A percentile compares a stretch with the other conserved stretches of the same genome.
Conservation (phyloP, 2,329 filamentous ascomycete genomes). For the Hortaea werneckii region DNA sequence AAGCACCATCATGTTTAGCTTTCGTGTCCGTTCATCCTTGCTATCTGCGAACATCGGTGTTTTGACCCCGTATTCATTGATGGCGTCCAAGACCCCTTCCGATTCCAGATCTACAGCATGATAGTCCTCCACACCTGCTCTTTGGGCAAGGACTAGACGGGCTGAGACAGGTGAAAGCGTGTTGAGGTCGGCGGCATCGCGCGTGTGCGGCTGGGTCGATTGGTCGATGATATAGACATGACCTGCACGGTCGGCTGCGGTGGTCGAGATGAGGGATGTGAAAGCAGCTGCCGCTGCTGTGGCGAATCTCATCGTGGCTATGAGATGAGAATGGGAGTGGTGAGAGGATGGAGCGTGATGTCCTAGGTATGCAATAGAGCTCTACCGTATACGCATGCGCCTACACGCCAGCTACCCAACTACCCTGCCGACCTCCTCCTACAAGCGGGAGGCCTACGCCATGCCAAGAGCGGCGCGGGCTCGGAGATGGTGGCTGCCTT, state of each 20-base stretch:
- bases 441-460: too few species aligned
- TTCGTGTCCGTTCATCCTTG: neutral
- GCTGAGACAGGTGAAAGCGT: slow-evolving; percentile 34
- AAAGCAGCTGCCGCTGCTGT: slow-evolving; percentile 26
- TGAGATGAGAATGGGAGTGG: neutral
- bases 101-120: slow-evolving; percentile 33
- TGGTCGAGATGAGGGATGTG: slow-evolving; percentile 30
- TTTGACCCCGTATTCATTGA: slow-evolving; percentile 37
- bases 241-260: slow-evolving; percentile 20
- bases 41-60: slow-evolving; percentile 30
- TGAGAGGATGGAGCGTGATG: neutral
- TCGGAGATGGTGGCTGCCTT: too few species aligned
- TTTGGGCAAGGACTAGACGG: slow-evolving; percentile 41
- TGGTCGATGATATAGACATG: slow-evolving; percentile 29
- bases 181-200: slow-evolving; percentile 17
- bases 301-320: slow-evolving; percentile 34
- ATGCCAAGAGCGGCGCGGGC: too few species aligned
- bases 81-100: slow-evolving; percentile 32
- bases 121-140: slow-evolving; percentile 40
- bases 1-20: slow-evolving; percentile 14
- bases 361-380: neutral
- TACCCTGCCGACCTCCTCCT: too few species aligned
- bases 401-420: too few species aligned
- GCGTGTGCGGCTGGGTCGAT: slow-evolving; percentile 5
- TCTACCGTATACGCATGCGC: too few species aligned